A percentile compares a stretch with the other conserved stretches of the same genome.
phyloP scores from a whole-genome alignment of 1,284 basidiomycete genomes.

The Ganoderma lucidum region DNA sequence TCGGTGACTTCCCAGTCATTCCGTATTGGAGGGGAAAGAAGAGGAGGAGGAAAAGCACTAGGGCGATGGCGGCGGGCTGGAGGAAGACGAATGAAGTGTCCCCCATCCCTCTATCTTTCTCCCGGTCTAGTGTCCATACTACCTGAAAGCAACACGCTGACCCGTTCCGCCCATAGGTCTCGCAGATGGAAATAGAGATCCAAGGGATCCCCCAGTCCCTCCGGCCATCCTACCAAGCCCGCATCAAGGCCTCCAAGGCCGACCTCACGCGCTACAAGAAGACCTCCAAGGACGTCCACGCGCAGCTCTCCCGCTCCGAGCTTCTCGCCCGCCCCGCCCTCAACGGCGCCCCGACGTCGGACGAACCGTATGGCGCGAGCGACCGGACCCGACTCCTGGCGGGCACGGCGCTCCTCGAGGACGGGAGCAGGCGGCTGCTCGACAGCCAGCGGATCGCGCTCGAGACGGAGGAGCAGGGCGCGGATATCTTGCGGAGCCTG shows the following conservation, averaged over 20 bases:
- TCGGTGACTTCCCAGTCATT: not conserved
- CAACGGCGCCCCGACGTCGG: constrained; percentile 60
- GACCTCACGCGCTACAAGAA: constrained; percentile 84
- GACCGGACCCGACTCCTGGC: constrained; percentile 81
- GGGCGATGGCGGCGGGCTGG: no score
- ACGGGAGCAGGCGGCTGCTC: constrained; percentile 83
- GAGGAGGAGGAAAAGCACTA: no score
- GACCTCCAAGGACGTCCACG: constrained; percentile 70
- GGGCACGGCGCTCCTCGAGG: constrained; percentile 78
- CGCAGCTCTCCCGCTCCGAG: constrained; percentile 65
- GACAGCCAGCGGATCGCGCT: constrained; percentile 48
- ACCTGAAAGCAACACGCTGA: not conserved
- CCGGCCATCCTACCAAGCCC: constrained; percentile 75
- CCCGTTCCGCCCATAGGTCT: constrained; percentile 58
- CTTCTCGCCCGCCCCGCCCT: constrained; percentile 58
- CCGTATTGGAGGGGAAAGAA: no score
- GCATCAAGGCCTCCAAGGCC: constrained; percentile 77
- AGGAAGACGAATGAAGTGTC: no score
- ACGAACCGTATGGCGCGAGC: constrained; percentile 80
- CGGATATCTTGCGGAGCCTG: no score
- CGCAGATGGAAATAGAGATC: constrained; percentile 99
- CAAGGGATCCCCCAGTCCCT: constrained; percentile 93
- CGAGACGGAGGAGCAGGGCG: no score
- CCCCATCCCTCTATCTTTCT: no score
- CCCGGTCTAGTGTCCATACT: no score